A percentile compares a stretch with the other conserved stretches of the same genome.
phyloP scores from a whole-genome alignment of 208 protist species.

The Leishmania aethiopica region DNA sequence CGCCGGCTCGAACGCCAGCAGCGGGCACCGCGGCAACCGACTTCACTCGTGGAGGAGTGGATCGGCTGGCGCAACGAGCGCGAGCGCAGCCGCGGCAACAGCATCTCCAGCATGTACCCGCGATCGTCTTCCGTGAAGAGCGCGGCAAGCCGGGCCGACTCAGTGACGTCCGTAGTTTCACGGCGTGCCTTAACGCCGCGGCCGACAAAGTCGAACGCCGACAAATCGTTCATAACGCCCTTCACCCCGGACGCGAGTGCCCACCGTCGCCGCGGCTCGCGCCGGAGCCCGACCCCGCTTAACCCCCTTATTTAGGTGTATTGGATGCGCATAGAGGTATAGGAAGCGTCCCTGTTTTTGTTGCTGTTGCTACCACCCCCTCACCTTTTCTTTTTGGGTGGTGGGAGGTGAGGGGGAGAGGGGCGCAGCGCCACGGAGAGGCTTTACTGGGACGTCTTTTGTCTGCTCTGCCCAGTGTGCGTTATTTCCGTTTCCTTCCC shows the following conservation, averaged over 20 bases:
- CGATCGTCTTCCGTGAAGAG: conserved; percentile 42
- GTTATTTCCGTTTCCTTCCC: not conserved
- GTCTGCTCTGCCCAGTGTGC: not conserved
- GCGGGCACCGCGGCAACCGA: conserved; percentile 18
- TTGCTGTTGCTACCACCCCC: not conserved
- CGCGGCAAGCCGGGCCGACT: conserved; percentile 56
- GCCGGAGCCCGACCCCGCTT: conserved; percentile 10
- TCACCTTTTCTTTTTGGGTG: not conserved
- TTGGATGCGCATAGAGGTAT: not conserved
- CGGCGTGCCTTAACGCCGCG: conserved; percentile 64
- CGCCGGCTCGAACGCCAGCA: conserved; percentile 35
- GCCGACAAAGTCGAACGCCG: conserved; percentile 68
- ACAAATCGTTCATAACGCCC: conserved; percentile 28
- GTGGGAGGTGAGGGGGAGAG: not conserved
- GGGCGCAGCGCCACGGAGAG: not conserved
- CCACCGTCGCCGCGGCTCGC: conserved; percentile 9
- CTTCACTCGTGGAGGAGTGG: conserved; percentile 78
- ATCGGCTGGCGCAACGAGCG: conserved; percentile 52
- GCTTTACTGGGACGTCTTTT: not conserved
- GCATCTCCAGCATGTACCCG: conserved; percentile 14
- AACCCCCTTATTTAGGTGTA: conserved; percentile 12
- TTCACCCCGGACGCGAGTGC: conserved; percentile 25
- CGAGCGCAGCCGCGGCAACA: conserved; percentile 34
- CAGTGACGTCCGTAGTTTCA: conserved; percentile 60
- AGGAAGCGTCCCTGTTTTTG: not conserved